Base-by-base conservation (phyloP, 2,329 filamentous ascomycete species). In the Exserohilum rostratum region DNA sequence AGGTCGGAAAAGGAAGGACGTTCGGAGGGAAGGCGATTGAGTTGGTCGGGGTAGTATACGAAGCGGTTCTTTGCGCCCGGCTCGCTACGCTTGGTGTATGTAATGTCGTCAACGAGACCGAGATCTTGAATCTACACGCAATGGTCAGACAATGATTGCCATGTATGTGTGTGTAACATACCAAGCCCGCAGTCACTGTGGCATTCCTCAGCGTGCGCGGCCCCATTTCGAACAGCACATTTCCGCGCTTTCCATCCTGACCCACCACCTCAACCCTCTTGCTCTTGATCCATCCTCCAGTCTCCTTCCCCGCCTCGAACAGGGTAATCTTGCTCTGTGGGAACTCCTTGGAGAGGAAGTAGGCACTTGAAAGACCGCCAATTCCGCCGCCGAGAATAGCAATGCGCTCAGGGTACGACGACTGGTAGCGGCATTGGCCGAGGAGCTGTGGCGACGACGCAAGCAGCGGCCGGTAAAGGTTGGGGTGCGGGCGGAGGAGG, bases 231-330 rank as follows among this genome's bases (percentile, higher is more conserved):
- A 98, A 91, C 25, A 90, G 76, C 30, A 96, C 83, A 44, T 82
- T 50, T 4, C 48, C 53, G 15, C 33, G 15, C 30, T 42, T 47
- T 13, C 53, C 53, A 20, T 54, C 76, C 18, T 82, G 80, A 13
- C 85, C 89, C 33, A 83, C 80, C 9, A 89, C 83, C 1, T 84
- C 74, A 11, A 90, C 80, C 46, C 77, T 78, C 61, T 87, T 83
- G 1, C 89, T 91, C 59, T 86, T 79, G 35, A 98, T 80, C 93
- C 93, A 98, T 40, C 95, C 95, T 38, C 95, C 95, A 0, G 93
- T 73, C 17, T 86, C 82, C 18, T 83, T 72, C 25, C 80, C 83
- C 17, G 83, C 83, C 73, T 99, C 95, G 74, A 91, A 96, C 9
- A 99, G 71, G 0, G 90, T 95, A 67, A 99, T 87, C 46, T 86